A percentile compares a stretch with the other conserved stretches of the same genome.
Evolutionary conservation across 2,329 filamentous ascomycete species (phyloP).

Genomic region (Sporothrix schenckii): DNA sequence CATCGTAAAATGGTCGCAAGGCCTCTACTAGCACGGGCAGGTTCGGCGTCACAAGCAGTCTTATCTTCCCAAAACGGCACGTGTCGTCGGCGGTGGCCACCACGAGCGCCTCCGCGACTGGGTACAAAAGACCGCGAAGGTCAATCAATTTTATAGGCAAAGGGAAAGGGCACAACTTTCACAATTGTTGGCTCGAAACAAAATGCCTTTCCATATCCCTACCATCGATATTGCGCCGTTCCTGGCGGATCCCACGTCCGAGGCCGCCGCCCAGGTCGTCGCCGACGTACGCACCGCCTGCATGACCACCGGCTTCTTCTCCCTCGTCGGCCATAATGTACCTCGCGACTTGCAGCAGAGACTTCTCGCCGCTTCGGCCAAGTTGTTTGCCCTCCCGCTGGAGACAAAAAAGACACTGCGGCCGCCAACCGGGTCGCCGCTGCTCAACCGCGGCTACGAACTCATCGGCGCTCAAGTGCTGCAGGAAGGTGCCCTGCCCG

Average conservation of each 20-base stretch:
- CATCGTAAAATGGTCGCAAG: neutral
- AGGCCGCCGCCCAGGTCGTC: constrained; percentile 40
- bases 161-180: neutral
- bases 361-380: constrained; percentile 42
- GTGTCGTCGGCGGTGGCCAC: constrained; percentile 14
- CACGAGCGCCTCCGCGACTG: neutral
- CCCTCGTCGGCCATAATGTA: constrained; percentile 40
- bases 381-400: constrained; percentile 54
- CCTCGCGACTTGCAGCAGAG: constrained; percentile 36
- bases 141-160: too few relatives aligned
- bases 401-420: constrained; percentile 51
- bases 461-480: constrained; percentile 51
- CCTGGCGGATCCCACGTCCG: constrained; percentile 40
- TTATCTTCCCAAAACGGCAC: neutral
- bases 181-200: neutral
- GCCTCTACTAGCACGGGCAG: neutral
- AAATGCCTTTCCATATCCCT: constrained; percentile 38
- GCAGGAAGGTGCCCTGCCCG: constrained; percentile 50
- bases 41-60: neutral
- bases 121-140: neutral
- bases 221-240: constrained; percentile 44
- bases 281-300: constrained; percentile 42
- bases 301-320: constrained; percentile 42
- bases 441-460: constrained; percentile 54
- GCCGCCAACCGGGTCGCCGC: constrained; percentile 28